Conservation (phyloP, 352 stramenopile species). For the Phytopythium kandeliae region DNA sequence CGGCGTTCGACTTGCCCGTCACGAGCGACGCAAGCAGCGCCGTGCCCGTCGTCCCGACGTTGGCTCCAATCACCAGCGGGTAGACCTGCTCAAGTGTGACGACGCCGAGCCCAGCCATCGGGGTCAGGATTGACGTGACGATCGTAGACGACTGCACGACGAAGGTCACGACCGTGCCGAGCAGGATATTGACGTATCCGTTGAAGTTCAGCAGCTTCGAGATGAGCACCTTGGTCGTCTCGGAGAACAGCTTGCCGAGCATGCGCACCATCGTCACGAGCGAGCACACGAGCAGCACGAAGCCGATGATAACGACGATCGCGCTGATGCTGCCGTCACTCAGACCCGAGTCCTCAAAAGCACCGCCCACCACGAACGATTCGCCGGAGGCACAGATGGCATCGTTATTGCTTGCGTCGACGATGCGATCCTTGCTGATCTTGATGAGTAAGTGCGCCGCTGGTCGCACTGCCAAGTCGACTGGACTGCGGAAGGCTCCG, state of each 20-base stretch:
- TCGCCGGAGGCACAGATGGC: constrained; percentile 14
- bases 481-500: constrained; percentile 33
- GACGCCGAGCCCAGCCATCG: constrained; percentile 83
- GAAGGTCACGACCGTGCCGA: constrained; percentile 83
- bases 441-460: constrained; percentile 23
- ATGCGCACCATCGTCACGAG: constrained; percentile 32
- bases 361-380: constrained; percentile 34
- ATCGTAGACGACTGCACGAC: constrained; percentile 89
- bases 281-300: constrained; percentile 40
- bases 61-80: constrained; percentile 88
- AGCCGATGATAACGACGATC: constrained; percentile 38
- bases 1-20: constrained; percentile 61
- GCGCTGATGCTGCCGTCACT: constrained; percentile 37
- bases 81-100: constrained; percentile 88
- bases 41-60: constrained; percentile 89
- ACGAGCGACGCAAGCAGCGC: constrained; percentile 85
- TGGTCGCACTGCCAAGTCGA: constrained; percentile 40
- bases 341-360: constrained; percentile 25
- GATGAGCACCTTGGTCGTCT: constrained; percentile 79
- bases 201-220: constrained; percentile 87
- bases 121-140: constrained; percentile 87
- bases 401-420: constrained; percentile 26
- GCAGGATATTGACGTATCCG: constrained; percentile 84
- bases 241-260: constrained; percentile 67
- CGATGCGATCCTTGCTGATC: constrained; percentile 35